Base-by-base conservation (phyloP, 2,329 filamentous ascomycete genomes). In the Curvularia spicifera region DNA sequence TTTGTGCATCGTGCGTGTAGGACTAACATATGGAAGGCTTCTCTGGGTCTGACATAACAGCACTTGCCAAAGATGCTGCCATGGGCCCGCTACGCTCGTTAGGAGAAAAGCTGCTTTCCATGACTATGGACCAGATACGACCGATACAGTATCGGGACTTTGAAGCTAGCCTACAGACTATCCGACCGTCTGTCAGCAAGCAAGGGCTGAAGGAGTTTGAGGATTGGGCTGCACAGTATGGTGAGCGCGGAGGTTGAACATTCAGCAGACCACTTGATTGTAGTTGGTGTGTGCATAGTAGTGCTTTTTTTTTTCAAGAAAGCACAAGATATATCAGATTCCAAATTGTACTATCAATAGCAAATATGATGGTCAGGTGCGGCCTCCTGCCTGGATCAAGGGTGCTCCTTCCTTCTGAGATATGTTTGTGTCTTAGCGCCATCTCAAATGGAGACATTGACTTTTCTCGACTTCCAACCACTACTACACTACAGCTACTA, bases 1-100 rank as follows among this genome's bases (percentile, higher is more conserved):
- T 15, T 4, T 3, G 44, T n/a, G 12, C 31, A 6, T 13, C 10
- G 6, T 50, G 15, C 26, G 20, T 5, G 33, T 26, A n/a, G 53
- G 13, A 42, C 45, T 63, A 24, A 60, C 31, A 22, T 20, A 1
- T 10, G n/a, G 4, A 13, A 97, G 93, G 93, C n/a, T 99, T 97
- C 79, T 97, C 93, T 8, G 95, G 95, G 44, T 97, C 93, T 1
- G 95, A 99, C 71, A 97, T 99, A 65, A 98, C 95, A 22, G 93
- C 95, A 1, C 82, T 99, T 8, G 95, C 95, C 7, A 99, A 99
- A 78, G 95, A 99, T 74, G 95, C 95, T 8, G 95, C 95, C 2
- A 99, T 99, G 95, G 94, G 95, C 0, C 95, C 95, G 0, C 81
- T 99, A 12, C 87, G 95, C 31, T 94, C 92, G 52, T 82, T 98